Evolutionary conservation across 306 rosid genomes (phyloP), one percentile per base, ranked within the genome.

Genomic region (Trifolium subterraneum): DNA sequence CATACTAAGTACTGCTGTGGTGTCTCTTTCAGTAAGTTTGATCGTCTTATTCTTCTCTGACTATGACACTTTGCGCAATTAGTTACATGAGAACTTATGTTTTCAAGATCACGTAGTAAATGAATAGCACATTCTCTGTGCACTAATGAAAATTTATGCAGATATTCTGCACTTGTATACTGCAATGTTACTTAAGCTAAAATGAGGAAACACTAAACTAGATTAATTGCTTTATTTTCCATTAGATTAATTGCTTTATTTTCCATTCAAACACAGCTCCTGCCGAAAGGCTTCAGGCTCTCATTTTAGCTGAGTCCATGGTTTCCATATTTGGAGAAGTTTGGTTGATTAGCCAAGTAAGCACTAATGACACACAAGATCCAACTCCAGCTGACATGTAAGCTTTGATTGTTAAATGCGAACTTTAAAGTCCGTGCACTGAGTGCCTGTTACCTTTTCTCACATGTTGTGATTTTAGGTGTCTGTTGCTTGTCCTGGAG

Each of bases 401-500:
- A 51, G 85, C 55, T 64, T 25, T 71, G 67, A 31, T 59, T 47
- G 3, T 60, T 68, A 60, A 68, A 72, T 72, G 50, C 35, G 33
- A 45, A 61, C 29, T 31, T 73, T 14, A 66, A 29, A 42, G 48
- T 36, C 64, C 29, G 36, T 67, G 51, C 31, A 18, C 15, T 25
- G 58, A 38, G 22, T 6, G 15, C 25, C 59, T 60, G 59, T 79
- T 54, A 14, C 14, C 13, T 73, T 78, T 71, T 75, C 81, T 71
- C 15, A 75, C 68, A 63, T 59, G 14, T 54, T 64, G 52, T 72
- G n/a, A 14, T 65, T 81, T 31, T 80, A 94, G 98, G 94, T 91
- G 97, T 75, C 87, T 91, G 73, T 83, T 94, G 81, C 95, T 94
- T 80, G 90, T 94, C 79, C 78, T 94, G 79, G 96, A 88, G 92